Conservation (phyloP, 176 grass and related monocot species). For the Poa pratensis region DNA sequence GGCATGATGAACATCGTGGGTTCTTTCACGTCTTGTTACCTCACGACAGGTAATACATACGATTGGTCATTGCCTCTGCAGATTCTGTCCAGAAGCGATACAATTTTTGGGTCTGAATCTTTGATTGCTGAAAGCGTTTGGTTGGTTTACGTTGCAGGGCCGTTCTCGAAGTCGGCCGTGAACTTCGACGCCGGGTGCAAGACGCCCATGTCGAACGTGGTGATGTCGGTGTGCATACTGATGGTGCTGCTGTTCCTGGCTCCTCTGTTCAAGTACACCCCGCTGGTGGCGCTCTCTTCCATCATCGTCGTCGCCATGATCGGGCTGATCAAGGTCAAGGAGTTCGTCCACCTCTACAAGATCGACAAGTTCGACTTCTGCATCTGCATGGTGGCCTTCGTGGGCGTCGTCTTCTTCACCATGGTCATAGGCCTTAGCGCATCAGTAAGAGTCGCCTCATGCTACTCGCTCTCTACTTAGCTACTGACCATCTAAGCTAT, state of each 20-base stretch:
- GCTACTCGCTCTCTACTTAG: neutral
- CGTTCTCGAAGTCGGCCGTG: constrained; percentile 97
- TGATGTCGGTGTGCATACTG: constrained; percentile 96
- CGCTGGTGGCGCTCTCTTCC: constrained; percentile 76
- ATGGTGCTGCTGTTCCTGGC: constrained; percentile 93
- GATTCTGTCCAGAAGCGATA: neutral
- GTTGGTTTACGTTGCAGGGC: constrained; percentile 54
- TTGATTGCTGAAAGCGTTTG: neutral
- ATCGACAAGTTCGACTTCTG: constrained; percentile 97
- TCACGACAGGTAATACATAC: constrained; percentile 65
- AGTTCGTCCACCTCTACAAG: constrained; percentile 76
- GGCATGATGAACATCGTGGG: constrained; percentile 95
- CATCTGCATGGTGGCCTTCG: constrained; percentile 87
- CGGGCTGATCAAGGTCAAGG: constrained; percentile 78
- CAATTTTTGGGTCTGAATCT: neutral
- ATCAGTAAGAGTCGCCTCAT: constrained; percentile 54
- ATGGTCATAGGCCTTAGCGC: constrained; percentile 83
- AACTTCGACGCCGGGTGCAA: constrained; percentile 93
- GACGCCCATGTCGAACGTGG: constrained; percentile 84
- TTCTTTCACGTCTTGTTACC: constrained; percentile 96
- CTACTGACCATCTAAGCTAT: neutral
- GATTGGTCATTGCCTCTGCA: neutral
- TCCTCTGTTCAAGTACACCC: constrained; percentile 91
- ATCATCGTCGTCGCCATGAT: constrained; percentile 97
- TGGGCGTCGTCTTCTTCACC: constrained; percentile 86